These are phyloP conservation scores for Obba rivulosa DNA, from an alignment of 768 basidiomycete species.

Conservation along the genomic window DNA sequence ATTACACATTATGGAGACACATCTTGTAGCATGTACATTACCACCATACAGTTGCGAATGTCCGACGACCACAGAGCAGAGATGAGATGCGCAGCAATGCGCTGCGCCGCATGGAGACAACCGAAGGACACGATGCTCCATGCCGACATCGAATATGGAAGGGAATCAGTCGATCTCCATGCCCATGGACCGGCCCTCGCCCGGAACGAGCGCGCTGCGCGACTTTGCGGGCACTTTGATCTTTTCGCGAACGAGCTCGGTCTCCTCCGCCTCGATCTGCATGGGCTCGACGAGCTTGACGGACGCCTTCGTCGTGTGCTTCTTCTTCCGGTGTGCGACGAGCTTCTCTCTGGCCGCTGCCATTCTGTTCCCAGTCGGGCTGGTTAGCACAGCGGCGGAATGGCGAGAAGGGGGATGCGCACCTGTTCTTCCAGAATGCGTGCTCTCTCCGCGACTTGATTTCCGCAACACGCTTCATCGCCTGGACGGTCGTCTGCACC, in stretches of 20 bases:
- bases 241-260: slow-evolving; percentile 63
- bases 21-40: slow-evolving; percentile 16
- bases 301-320: slow-evolving; percentile 45
- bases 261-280: slow-evolving; percentile 34
- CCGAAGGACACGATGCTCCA: too few relatives aligned
- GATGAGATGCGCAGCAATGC: neutral
- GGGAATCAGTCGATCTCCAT: slow-evolving; percentile 74
- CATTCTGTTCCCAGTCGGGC: slow-evolving; percentile 52
- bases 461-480: slow-evolving; percentile 93
- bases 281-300: slow-evolving; percentile 66
- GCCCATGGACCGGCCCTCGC: slow-evolving; percentile 84
- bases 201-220: slow-evolving; percentile 70
- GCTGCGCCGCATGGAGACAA: too few relatives aligned
- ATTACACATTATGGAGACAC: slow-evolving; percentile 7
- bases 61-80: slow-evolving; percentile 7
- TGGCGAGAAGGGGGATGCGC: slow-evolving; percentile 16
- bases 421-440: slow-evolving; percentile 95
- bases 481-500: slow-evolving; percentile 87
- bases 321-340: slow-evolving; percentile 66
- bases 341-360: slow-evolving; percentile 74
- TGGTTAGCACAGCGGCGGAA: neutral
- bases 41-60: slow-evolving; percentile 4
- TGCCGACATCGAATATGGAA: too few relatives aligned
- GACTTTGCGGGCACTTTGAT: slow-evolving; percentile 65
- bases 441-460: slow-evolving; percentile 87